Evolutionary conservation across 192 early-diverging fungal species (phyloP).

Genomic region (Mortierella antarctica): DNA sequence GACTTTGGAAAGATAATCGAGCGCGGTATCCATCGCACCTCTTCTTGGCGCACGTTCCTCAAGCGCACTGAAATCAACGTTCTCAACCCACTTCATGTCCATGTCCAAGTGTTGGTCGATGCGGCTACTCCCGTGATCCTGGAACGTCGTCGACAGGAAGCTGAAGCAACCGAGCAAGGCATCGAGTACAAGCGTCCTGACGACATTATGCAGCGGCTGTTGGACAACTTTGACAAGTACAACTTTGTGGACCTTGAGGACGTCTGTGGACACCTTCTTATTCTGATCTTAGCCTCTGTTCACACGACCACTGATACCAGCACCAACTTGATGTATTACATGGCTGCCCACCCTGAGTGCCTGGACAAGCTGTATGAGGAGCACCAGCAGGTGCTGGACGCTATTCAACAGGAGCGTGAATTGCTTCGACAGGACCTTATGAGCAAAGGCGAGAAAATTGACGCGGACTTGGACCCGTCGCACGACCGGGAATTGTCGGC

Average conservation of each 20-base stretch:
- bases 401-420: slow-evolving; percentile 24
- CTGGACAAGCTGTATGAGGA: slow-evolving; percentile 44
- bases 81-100: slow-evolving; percentile 20
- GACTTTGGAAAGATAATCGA: slow-evolving; percentile 31
- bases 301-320: slow-evolving; percentile 46
- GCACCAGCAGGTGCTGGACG: slow-evolving; percentile 41
- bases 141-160: slow-evolving; percentile 31
- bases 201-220: slow-evolving; percentile 51
- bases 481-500: slow-evolving; percentile 29
- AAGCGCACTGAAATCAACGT: slow-evolving; percentile 1
- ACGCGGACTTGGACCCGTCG: slow-evolving; percentile 32
- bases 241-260: slow-evolving; percentile 36
- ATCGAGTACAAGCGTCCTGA: slow-evolving; percentile 25
- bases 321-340: slow-evolving; percentile 37
- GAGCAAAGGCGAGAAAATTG: slow-evolving; percentile 17
- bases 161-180: slow-evolving; percentile 14
- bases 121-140: slow-evolving; percentile 23
- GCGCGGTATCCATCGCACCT: background rate
- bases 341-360: slow-evolving; percentile 36
- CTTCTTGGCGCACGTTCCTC: slow-evolving; percentile 7
- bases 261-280: slow-evolving; percentile 39
- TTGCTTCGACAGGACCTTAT: slow-evolving; percentile 8
- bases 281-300: slow-evolving; percentile 48
- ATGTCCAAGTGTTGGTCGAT: slow-evolving; percentile 23
- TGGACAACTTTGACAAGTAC: slow-evolving; percentile 51